Conservation (phyloP, 1,139 yeast genomes). For the Saccharomycopsis crataegensis region DNA sequence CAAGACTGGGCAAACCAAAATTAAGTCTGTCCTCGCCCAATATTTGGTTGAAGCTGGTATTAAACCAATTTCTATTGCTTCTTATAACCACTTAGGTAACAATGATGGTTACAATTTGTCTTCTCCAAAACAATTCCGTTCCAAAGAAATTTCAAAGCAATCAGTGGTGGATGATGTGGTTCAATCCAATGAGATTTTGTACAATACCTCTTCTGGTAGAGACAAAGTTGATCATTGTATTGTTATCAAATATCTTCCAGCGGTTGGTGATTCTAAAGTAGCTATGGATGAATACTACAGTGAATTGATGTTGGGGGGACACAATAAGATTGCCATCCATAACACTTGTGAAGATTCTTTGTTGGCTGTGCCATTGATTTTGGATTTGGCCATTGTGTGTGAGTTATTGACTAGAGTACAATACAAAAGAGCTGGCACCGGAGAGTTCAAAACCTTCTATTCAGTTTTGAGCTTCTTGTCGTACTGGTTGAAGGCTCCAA, state of each 20-base stretch:
- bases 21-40: slow-evolving; percentile 92
- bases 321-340: slow-evolving; percentile 87
- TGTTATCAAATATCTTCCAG: slow-evolving; percentile 88
- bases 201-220: slow-evolving; percentile 73
- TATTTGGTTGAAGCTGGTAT: slow-evolving; percentile 96
- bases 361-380: slow-evolving; percentile 89
- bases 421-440: slow-evolving; percentile 46
- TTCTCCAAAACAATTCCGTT: slow-evolving; percentile 88
- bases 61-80: slow-evolving; percentile 87
- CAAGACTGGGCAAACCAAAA: slow-evolving; percentile 93
- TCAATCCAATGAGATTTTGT: slow-evolving; percentile 78
- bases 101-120: slow-evolving; percentile 91
- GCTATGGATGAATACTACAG: slow-evolving; percentile 98
- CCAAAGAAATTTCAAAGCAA: slow-evolving; percentile 89
- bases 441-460: slow-evolving; percentile 60
- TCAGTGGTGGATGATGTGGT: slow-evolving; percentile 94
- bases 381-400: slow-evolving; percentile 82
- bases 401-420: slow-evolving; percentile 85
- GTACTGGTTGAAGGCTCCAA: slow-evolving; percentile 96
- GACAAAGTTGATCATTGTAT: slow-evolving; percentile 81
- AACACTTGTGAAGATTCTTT: slow-evolving; percentile 95
- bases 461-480: slow-evolving; percentile 81
- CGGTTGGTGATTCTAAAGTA: slow-evolving; percentile 94
- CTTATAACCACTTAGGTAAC: slow-evolving; percentile 94
- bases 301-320: slow-evolving; percentile 96